These are phyloP conservation scores for Fagus crenata DNA, from an alignment of 306 rosid species.

Conservation along the genomic window DNA sequence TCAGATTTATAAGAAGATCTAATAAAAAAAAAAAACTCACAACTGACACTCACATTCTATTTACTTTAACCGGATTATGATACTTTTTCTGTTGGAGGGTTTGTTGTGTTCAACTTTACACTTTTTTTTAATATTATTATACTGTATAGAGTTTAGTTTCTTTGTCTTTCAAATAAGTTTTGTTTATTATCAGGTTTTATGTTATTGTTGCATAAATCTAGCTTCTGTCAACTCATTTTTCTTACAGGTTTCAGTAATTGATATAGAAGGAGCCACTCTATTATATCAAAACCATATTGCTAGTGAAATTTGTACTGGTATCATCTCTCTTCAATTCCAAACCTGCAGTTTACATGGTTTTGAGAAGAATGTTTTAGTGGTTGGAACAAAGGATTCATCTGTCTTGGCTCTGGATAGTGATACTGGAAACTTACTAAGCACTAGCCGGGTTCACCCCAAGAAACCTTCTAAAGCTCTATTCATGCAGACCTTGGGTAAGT, in stretches of 20 bases:
- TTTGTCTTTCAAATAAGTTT: conserved; percentile 12
- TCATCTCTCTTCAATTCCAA: conserved; percentile 67
- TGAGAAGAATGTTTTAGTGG: conserved; percentile 60
- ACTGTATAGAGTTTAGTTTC: neutral
- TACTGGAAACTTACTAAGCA: conserved; percentile 57
- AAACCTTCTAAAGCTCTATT: conserved; percentile 75
- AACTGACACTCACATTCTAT: neutral
- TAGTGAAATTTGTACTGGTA: conserved; percentile 68
- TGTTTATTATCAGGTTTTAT: conserved; percentile 16
- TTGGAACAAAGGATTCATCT: conserved; percentile 82
- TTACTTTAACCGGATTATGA: neutral
- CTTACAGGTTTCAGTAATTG: conserved; percentile 69
- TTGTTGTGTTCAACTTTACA: neutral
- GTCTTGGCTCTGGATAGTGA: conserved; percentile 67
- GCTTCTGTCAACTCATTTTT: conserved; percentile 5
- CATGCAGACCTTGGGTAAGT: conserved; percentile 76
- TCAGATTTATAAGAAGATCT: no score
- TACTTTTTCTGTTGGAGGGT: neutral
- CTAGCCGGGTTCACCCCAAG: conserved; percentile 70
- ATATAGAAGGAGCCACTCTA: conserved; percentile 59
- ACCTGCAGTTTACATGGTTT: conserved; percentile 70
- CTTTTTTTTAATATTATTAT: neutral
- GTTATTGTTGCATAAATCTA: conserved; percentile 18
- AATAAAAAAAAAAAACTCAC: neutral
- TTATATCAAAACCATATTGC: conserved; percentile 65